Percentiles rank a stretch among this genome's conserved stretches.
Conservation (phyloP, 257 asterid species). For the Forsythia viridissima region DNA sequence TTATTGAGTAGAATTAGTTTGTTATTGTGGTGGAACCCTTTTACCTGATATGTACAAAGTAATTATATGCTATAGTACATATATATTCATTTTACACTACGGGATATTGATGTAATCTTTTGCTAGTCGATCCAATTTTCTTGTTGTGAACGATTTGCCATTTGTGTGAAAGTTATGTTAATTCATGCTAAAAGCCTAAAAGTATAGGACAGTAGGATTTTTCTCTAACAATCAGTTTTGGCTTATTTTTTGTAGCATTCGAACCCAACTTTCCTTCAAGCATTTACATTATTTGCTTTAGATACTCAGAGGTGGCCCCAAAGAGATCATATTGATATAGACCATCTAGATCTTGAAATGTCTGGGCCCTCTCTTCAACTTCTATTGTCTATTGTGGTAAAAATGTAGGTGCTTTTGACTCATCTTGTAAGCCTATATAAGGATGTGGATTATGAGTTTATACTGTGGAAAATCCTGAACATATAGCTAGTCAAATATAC, state of each 20-base stretch:
- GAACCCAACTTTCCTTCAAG: no score
- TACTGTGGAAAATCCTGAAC: neutral
- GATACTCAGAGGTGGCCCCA: no score
- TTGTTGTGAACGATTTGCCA: neutral
- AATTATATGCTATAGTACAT: no score
- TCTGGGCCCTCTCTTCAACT: constrained; percentile 4
- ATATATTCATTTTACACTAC: neutral
- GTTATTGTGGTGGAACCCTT: neutral
- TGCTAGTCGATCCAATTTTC: neutral
- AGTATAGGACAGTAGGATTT: no score
- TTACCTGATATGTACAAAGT: neutral
- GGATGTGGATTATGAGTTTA: constrained; percentile 11
- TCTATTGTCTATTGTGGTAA: neutral
- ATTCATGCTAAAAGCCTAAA: neutral
- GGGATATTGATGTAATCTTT: neutral
- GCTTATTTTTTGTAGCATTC: no score
- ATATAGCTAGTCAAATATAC: neutral
- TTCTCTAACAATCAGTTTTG: no score
- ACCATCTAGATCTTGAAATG: neutral
- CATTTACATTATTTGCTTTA: no score
- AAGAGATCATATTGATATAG: neutral
- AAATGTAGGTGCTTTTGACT: neutral
- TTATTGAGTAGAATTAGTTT: neutral
- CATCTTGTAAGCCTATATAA: neutral
- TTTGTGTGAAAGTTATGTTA: neutral